Evolutionary conservation across 176 grass and related monocot species (phyloP).

Genomic region (Tuctoria greenei): DNA sequence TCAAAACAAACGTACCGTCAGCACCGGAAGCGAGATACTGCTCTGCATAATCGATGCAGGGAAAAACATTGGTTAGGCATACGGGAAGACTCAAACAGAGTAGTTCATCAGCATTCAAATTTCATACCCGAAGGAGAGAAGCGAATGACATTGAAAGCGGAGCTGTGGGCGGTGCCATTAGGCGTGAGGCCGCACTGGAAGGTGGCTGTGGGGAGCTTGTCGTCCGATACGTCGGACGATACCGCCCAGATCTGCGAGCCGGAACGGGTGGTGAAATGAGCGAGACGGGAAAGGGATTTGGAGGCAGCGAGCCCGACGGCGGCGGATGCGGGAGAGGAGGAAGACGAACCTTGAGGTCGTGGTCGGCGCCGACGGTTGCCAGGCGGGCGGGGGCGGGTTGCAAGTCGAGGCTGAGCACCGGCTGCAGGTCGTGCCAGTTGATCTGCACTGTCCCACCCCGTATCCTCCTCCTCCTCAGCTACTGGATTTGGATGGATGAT

Average conservation of each 20-base stretch:
- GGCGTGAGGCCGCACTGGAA: slow-evolving; percentile 72
- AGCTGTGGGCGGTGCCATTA: slow-evolving; percentile 71
- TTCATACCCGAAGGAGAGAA: slow-evolving; percentile 84
- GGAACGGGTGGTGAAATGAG: slow-evolving; percentile 1
- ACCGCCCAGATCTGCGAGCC: slow-evolving; percentile 71
- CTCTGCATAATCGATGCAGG: slow-evolving; percentile 42
- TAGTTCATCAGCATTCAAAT: background rate
- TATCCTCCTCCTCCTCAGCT: slow-evolving; percentile 42
- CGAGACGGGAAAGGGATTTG: background rate
- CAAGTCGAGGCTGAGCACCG: slow-evolving; percentile 98
- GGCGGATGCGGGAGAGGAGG: too few species aligned
- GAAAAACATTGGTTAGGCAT: background rate
- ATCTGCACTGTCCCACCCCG: slow-evolving; percentile 97
- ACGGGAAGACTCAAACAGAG: background rate
- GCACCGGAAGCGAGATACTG: slow-evolving; percentile 78
- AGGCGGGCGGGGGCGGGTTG: slow-evolving; percentile 69
- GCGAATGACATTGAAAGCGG: slow-evolving; percentile 82
- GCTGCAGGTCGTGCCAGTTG: slow-evolving; percentile 95
- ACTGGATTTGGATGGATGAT: background rate
- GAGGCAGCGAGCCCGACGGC: too few species aligned
- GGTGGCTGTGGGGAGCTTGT: slow-evolving; percentile 70
- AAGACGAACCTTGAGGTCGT: slow-evolving; percentile 75
- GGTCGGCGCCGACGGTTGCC: slow-evolving; percentile 90
- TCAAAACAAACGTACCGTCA: slow-evolving; percentile 62
- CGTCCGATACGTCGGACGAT: slow-evolving; percentile 45